Conservation (phyloP, 179 eudicot species). For the Spergularia azorica region DNA sequence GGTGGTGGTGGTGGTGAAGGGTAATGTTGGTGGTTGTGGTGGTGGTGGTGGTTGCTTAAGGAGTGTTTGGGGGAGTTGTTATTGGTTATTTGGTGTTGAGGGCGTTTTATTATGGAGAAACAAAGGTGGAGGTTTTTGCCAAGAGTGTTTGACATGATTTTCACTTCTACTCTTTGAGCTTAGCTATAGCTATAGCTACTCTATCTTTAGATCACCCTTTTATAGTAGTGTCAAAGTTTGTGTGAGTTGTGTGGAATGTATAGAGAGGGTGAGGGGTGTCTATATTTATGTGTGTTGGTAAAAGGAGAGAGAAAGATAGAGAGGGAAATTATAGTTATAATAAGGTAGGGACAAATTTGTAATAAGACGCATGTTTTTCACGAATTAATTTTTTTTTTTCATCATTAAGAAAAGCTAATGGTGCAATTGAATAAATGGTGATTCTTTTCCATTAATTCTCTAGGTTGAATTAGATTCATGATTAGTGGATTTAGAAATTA, state of each 20-base stretch:
- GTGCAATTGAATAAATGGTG: too few species aligned
- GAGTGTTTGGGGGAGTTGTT: background rate
- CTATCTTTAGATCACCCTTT: slow-evolving; percentile 1
- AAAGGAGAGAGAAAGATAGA: background rate
- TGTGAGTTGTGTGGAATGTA: background rate
- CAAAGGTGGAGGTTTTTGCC: slow-evolving; percentile 39
- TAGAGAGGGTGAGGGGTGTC: slow-evolving; percentile 10
- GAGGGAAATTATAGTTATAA: too few species aligned
- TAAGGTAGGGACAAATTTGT: background rate
- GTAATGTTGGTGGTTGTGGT: background rate
- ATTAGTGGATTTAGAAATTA: too few species aligned
- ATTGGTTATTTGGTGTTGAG: slow-evolving; percentile 24
- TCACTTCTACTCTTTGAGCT: background rate
- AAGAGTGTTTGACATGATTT: slow-evolving; percentile 28
- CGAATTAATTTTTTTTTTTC: background rate
- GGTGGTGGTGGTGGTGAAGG: background rate
- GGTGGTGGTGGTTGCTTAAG: slow-evolving; percentile 18
- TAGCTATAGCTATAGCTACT: background rate
- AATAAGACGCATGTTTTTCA: background rate
- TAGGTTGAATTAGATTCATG: too few species aligned
- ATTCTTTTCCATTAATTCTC: too few species aligned
- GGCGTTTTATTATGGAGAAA: slow-evolving; percentile 34
- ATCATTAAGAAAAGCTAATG: background rate
- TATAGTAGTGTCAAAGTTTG: background rate
- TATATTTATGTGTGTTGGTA: background rate